Base-by-base conservation (phyloP, 805 yeast species). In the Schwanniomyces vanrijiae region DNA sequence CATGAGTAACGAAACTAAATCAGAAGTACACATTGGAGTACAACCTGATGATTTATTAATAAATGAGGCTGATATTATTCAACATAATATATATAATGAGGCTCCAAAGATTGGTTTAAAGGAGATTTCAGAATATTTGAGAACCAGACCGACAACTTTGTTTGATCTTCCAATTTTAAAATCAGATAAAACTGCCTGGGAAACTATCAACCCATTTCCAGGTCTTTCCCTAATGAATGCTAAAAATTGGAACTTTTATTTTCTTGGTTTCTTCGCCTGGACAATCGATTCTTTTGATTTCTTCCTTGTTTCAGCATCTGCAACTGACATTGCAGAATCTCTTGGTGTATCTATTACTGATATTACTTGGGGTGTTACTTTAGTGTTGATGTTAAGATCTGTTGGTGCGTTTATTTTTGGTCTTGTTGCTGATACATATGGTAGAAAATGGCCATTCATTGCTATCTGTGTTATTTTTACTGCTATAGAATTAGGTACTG, bases 271-370 rank as follows among this genome's bases (percentile, higher is more conserved):
- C 53, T 55, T 65, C 45, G 81, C 80, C 16, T 83, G 88, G 88
- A 70, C 83, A 3, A 77, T 82, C 77, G 88, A 82, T 64, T 82
- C 87, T 3, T 73, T 82, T 57, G 88, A 82, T 62, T 83, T 78
- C 58, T 83, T 83, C 54, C 69, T 79, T 18, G 80, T 80, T n/a
- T 77, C 84, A 7, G 63, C 81, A 33, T 78, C 79, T 55, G 80
- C 76, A 5, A 33, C 76, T 0, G 63, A 57, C 13, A 67, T 83
- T 46, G 85, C 88, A 13, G 43, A 56, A 4, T 67, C 69, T 43
- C 72, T 83, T 34, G 70, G 66, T 25, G 69, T 62, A 21, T 48
- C 72, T 16, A 80, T 79, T 40, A 78, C 71, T 48, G 78, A 77
- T 47, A 70, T 83, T 44, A 77, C 86, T 3, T 83, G 85, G 88